These are phyloP conservation scores for Nakazawaea molendinolei DNA, from an alignment of 805 yeast species.

Conservation along the genomic window DNA sequence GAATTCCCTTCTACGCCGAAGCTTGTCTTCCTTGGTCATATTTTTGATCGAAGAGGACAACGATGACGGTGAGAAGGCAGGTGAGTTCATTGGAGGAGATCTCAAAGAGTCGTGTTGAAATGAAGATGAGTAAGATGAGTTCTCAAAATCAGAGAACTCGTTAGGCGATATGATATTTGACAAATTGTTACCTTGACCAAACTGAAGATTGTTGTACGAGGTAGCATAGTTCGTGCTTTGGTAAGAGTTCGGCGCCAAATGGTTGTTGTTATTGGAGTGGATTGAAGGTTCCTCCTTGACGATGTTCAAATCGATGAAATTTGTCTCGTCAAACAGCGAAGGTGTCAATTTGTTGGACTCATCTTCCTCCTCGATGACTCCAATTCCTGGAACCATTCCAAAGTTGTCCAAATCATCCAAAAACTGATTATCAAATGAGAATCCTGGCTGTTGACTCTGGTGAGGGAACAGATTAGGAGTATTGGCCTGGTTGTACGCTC, in stretches of 20 bases:
- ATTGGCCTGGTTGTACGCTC: not conserved
- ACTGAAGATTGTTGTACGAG: conserved; percentile 7
- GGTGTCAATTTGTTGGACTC: conserved; percentile 7
- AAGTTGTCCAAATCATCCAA: conserved; percentile 13
- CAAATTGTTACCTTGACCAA: conserved; percentile 17
- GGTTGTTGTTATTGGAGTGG: conserved; percentile 4
- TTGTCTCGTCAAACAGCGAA: conserved; percentile 5
- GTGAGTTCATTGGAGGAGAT: conserved; percentile 28
- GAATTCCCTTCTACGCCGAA: conserved; percentile 74
- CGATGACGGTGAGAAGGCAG: conserved; percentile 26
- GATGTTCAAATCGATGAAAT: not conserved
- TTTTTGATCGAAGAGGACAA: conserved; percentile 26
- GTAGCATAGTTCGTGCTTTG: conserved; percentile 6
- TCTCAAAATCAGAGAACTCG: conserved; percentile 23
- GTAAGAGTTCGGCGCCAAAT: conserved; percentile 4
- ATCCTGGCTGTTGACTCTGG: conserved; percentile 1
- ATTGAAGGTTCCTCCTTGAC: not conserved
- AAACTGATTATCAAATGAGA: conserved; percentile 5
- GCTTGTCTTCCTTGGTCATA: conserved; percentile 58
- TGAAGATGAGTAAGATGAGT: conserved; percentile 28
- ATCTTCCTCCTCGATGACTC: conserved; percentile 2
- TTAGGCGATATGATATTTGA: conserved; percentile 26
- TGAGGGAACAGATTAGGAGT: too few relatives aligned
- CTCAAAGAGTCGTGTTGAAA: conserved; percentile 21
- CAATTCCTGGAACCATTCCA: conserved; percentile 10